Evolutionary conservation across 2,329 filamentous ascomycete genomes (phyloP), one percentile per base, ranked within the genome.

Genomic region (Neonectria faginata): DNA sequence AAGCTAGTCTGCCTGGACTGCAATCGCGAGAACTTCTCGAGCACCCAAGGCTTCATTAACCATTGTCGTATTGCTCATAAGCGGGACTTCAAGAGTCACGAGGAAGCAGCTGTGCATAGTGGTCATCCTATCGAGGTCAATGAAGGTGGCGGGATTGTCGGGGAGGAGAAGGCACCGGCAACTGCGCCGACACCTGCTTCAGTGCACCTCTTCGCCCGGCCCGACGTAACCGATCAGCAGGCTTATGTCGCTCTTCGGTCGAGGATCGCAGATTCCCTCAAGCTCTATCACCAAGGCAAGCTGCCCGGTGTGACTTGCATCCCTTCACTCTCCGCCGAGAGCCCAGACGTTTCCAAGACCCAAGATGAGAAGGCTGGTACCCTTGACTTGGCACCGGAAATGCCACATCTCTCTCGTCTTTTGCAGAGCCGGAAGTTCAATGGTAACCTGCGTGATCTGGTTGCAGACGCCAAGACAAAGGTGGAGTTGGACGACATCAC

Each of bases 31-130:
- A 93, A 97, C 78, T 98, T 98, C 76, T 94, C 92, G 60, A 98
- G 94, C 81, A 97, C 94, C 0, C 96, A 98, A 79, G 96, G 96
- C n/a, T 98, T 98, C 80, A 96, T 99, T 82, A 99, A 99, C 76
- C 96, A 99, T 77, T 98, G 95, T 77, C 93, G 96, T 62, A 98
- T 99, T 73, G 94, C 94, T 27, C 96, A 99, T 80, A 92, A 91
- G 76, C 88, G 93, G 64, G 94, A 97, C 68, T 98, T 94, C 83
- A 95, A 97, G 81, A 97, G 93, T 73, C 96, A 99, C 75, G 95
- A 98, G 78, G 93, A 94, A 74, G 96, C 96, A 67, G 96, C 95
- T 36, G 86, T 94, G 60, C 91, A 92, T 64, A 97, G 93, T 72
- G 96, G 96, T 57, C 90, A 94, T 70, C 89, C 91, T 12, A 88